Percentiles rank a stretch among this genome's conserved stretches.
Conservation (phyloP, 768 basidiomycete genomes). For the Lepiota brunneoincarnata region DNA sequence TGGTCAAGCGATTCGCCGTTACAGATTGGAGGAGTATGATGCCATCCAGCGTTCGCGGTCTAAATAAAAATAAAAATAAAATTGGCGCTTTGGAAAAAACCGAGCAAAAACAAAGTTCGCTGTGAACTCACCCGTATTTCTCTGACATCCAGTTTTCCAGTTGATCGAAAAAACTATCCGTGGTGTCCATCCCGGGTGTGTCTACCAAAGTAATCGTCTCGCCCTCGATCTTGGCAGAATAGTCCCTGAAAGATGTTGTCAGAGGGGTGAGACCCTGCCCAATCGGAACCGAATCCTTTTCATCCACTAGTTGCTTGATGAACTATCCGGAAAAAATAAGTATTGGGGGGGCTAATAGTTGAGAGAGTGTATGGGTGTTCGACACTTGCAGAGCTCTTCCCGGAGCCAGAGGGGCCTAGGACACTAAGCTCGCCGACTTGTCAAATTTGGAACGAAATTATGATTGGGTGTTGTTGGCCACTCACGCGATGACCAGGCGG, state of each 20-base stretch:
- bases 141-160: background rate
- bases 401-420: background rate
- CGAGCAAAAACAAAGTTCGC: too few relatives aligned
- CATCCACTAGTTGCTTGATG: background rate
- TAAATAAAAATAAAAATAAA: background rate
- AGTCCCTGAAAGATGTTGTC: background rate
- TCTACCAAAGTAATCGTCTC: background rate
- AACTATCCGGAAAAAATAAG: background rate
- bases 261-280: background rate
- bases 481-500: background rate
- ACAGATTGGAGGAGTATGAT: conserved; percentile 1
- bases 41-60: background rate
- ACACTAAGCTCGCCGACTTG: background rate
- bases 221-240: background rate
- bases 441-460: too few relatives aligned
- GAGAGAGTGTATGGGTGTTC: too few relatives aligned
- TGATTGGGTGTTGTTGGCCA: background rate
- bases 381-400: background rate
- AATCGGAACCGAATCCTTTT: background rate
- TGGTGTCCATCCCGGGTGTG: background rate
- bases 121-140: too few relatives aligned
- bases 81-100: too few relatives aligned
- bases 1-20: background rate
- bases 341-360: background rate
- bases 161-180: background rate